Evolutionary conservation across 2,329 filamentous ascomycete species (phyloP), one percentile per base, ranked within the genome.

Genomic region (Orbilia oligospora): DNA sequence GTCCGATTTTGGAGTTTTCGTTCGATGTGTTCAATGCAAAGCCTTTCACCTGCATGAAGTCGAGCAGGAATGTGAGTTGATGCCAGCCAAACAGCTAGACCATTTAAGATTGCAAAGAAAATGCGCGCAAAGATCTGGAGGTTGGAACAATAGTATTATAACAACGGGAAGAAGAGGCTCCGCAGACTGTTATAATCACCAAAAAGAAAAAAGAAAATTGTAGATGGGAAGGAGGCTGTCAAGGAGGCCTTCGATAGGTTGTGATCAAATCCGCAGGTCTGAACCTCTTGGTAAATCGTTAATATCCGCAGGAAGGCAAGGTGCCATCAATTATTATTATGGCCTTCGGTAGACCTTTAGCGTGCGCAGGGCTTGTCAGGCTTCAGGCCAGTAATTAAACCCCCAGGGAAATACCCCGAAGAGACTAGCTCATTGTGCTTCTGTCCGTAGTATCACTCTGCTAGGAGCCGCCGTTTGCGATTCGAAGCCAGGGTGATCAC

Each of bases 111-210:
- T 44, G 51, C 20, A 48, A 22, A 48, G 36, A 61, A 69, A 56
- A 69, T 69, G 22, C 58, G 66, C 36, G 41, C 36, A 24, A 30
- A 69, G 18, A 44, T 10, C 36, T 63, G 38, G 48, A 67, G 61
- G 70, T 41, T 73, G 70, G 61, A 73, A 67, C 70, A 73, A 73
- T 73, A 46, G 49, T 58, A 73, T 73, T 73, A 67, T 73, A 73
- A 38, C 58, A 18, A n/a, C 18, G 20, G 18, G 55, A 46, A 58
- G 8, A 20, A 12, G 70, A 73, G 70, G 61, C 70, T 67, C 70
- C 61, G 36, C 33, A 38, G 27, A 30, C 53, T n/a, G 27, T 61
- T 58, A 55, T 12, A 58, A 56, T 27, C 30, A 49, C 24, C 18
- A 41, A 56, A 24, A 33, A 41, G 48, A 24, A 33, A 66, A 66